Conservation (phyloP, 495 filamentous ascomycete genomes). For the Aspergillus diversus region DNA sequence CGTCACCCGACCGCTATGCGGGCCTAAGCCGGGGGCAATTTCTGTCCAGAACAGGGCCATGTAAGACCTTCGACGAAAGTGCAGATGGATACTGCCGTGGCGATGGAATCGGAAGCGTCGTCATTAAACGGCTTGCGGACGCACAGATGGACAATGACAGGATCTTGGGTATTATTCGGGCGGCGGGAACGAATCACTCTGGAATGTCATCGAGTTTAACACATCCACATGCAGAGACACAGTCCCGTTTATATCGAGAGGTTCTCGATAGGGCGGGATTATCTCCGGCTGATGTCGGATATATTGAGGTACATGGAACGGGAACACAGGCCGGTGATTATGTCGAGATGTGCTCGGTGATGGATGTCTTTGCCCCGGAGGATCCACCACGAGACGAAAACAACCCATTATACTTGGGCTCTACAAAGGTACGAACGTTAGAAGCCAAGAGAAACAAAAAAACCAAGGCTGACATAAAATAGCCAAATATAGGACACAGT, state of each 20-base stretch:
- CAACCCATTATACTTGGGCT: no score
- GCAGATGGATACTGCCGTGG: conserved; percentile 74
- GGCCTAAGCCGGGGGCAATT: conserved; percentile 71
- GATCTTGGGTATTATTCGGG: conserved; percentile 41
- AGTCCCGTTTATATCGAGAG: conserved; percentile 46
- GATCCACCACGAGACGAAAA: background rate
- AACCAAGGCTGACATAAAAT: no score
- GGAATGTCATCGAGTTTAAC: conserved; percentile 47
- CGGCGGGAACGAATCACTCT: conserved; percentile 45
- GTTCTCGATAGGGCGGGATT: conserved; percentile 51
- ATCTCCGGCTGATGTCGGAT: conserved; percentile 49
- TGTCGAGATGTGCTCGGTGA: conserved; percentile 10
- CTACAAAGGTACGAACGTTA: no score
- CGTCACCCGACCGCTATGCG: conserved; percentile 70
- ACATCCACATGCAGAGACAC: conserved; percentile 53
- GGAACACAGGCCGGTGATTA: conserved; percentile 50
- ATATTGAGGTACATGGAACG: conserved; percentile 55
- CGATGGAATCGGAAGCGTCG: conserved; percentile 47
- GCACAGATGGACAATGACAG: conserved; percentile 49
- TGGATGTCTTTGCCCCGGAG: conserved; percentile 32
- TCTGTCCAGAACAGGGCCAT: conserved; percentile 65
- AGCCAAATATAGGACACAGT: no score
- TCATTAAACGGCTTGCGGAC: conserved; percentile 51
- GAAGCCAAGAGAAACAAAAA: no score
- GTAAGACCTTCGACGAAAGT: conserved; percentile 67